These are phyloP conservation scores for Eucalyptus sp. DNA, from an alignment of 345 rosid genomes.

Conservation along the genomic window DNA sequence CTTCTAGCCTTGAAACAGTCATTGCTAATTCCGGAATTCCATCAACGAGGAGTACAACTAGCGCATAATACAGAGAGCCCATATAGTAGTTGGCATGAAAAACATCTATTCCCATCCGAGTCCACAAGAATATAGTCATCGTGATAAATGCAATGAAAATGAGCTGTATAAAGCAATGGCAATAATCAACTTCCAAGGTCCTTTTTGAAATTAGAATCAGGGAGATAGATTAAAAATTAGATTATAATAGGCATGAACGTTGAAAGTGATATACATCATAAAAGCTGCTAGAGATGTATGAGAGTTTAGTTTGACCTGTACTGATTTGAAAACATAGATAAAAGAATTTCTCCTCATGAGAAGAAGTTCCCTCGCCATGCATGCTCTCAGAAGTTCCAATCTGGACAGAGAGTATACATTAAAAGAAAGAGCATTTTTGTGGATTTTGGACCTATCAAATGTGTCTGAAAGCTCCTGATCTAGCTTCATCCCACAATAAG, in stretches of 20 bases:
- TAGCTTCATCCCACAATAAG: constrained; percentile 14
- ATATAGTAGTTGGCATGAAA: constrained; percentile 36
- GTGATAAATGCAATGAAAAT: constrained; percentile 29
- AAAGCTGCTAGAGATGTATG: background rate
- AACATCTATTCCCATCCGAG: constrained; percentile 28
- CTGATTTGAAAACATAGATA: constrained; percentile 34
- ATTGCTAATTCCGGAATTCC: constrained; percentile 39
- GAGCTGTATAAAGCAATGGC: constrained; percentile 19
- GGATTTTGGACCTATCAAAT: constrained; percentile 19
- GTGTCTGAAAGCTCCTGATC: constrained; percentile 17
- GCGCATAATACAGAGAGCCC: constrained; percentile 39
- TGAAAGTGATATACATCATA: background rate
- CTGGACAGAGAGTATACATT: constrained; percentile 24
- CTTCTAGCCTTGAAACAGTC: constrained; percentile 36
- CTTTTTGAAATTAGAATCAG: background rate
- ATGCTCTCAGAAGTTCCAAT: constrained; percentile 47
- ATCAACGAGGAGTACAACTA: constrained; percentile 26
- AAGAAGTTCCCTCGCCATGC: constrained; percentile 48
- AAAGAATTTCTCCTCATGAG: constrained; percentile 55
- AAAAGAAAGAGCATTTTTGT: constrained; percentile 27
- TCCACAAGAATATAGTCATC: constrained; percentile 42
- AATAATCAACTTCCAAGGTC: background rate
- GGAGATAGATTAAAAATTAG: background rate
- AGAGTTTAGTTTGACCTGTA: constrained; percentile 19
- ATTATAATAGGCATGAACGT: background rate